Base-by-base conservation (phyloP, 2,329 filamentous ascomycete genomes). In the Ramichloridium luteum region DNA sequence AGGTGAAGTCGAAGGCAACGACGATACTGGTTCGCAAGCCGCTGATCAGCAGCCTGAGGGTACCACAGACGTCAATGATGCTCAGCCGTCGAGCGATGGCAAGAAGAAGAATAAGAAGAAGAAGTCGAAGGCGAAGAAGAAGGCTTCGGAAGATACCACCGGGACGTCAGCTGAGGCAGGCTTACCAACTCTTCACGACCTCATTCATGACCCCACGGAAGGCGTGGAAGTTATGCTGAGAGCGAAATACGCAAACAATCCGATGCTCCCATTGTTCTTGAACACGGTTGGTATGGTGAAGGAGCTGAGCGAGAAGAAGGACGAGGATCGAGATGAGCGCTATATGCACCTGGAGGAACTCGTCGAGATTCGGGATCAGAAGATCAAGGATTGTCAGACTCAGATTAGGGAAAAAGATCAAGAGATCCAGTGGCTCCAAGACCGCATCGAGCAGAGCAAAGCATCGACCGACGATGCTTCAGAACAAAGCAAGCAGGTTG, bases 381-480 rank as follows among this genome's bases (percentile, higher is more conserved):
- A 76, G 23, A 85, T 94, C 31, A 74, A 82, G 32, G 69, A 68
- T 10, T 62, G 94, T 4, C 71, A 72, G 15, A 70, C 72, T 34
- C 77, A 79, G 53, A 65, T 82, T 49, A 80, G 77, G 11, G 81
- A 90, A 35, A 70, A 77, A 48, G 82, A 88, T n/a, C 86, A 93
- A 47, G 86, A 96, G 57, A 80, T 94, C 36, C 84, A 92, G 47
- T 76, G 72, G 3, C 62, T 96, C 38, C 74, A 79, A 30, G 83
- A 93, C 34, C 81, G 86, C 42, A 62, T 96, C 5, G 60, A 88
- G 26, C 67, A 74, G 29, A 74, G 85, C n/a, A n/a, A 25, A 11
- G 16, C 30, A 5, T 37, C 79, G 9, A 30, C 27, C 5, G 25
- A 34, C 13, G 18, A 18, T 17, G 34, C 18, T 16, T 25, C 28